Evolutionary conservation across 2,329 filamentous ascomycete genomes (phyloP).

Genomic region (Colletotrichum tropicale): DNA sequence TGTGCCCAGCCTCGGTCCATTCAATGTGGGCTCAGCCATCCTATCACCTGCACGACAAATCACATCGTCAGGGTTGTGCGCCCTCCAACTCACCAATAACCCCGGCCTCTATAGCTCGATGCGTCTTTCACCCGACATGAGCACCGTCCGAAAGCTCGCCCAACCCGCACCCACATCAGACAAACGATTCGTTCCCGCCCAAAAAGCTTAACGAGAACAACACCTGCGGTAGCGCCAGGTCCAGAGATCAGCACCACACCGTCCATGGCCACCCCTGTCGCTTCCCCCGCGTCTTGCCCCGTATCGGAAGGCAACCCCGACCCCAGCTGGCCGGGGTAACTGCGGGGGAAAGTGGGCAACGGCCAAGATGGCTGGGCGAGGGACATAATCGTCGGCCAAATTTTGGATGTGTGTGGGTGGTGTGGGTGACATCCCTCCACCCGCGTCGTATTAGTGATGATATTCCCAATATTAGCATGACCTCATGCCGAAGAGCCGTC

Average conservation of each 20-base stretch:
- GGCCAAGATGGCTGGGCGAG: neutral
- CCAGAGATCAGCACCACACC: constrained; percentile 2
- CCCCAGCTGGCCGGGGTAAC: neutral
- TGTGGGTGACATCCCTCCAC: constrained; percentile 13
- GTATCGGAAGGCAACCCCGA: constrained; percentile 13
- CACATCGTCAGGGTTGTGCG: neutral
- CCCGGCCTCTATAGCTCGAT: neutral
- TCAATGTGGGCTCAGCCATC: neutral
- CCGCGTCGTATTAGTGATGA: constrained; percentile 6
- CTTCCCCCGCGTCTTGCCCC: constrained; percentile 17
- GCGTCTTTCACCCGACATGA: neutral
- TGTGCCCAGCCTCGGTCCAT: neutral
- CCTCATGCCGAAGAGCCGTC: constrained; percentile 10
- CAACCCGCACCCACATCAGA: neutral
- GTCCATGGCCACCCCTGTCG: neutral
- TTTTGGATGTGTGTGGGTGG: neutral
- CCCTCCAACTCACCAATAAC: neutral
- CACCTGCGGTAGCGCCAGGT: constrained; percentile 11
- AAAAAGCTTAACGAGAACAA: neutral
- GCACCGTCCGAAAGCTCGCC: neutral
- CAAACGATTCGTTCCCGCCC: neutral
- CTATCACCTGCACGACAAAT: constrained; percentile 7
- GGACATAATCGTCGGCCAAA: neutral
- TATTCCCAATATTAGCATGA: constrained; percentile 1
- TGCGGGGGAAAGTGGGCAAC: constrained; percentile 2